These are phyloP conservation scores for Ophiostoma fasciatum DNA, from an alignment of 2,329 filamentous ascomycete genomes.

Conservation along the genomic window DNA sequence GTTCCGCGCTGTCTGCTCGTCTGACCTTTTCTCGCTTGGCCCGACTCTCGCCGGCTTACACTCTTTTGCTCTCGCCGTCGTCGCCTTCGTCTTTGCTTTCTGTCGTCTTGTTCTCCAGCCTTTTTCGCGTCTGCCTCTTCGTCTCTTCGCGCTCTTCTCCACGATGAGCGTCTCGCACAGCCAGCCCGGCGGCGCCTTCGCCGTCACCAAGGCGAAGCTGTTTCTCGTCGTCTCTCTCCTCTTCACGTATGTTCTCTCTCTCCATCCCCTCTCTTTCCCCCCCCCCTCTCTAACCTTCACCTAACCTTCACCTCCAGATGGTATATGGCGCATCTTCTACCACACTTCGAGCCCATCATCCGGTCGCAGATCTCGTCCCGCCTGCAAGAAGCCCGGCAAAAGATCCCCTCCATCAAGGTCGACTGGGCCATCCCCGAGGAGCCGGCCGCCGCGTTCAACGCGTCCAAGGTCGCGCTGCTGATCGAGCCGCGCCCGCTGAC, in stretches of 20 bases:
- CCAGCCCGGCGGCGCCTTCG: constrained; percentile 14
- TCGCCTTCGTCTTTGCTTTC: not conserved
- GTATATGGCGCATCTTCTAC: constrained; percentile 29
- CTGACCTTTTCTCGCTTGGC: too few species aligned
- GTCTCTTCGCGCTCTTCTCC: constrained; percentile 2
- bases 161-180: constrained; percentile 12
- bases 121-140: not conserved
- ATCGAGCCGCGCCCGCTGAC: constrained; percentile 33
- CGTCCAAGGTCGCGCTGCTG: constrained; percentile 36
- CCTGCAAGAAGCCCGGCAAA: constrained; percentile 25
- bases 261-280: too few species aligned
- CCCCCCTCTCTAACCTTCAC: not conserved
- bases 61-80: too few species aligned
- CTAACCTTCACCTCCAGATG: too few species aligned
- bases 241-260: constrained; percentile 22
- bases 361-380: constrained; percentile 22
- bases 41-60: too few species aligned
- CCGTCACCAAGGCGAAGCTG: constrained; percentile 22
- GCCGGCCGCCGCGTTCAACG: constrained; percentile 26
- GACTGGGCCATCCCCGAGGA: constrained; percentile 22
- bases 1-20: too few species aligned
- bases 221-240: constrained; percentile 21
- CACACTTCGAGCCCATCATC: constrained; percentile 28
- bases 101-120: not conserved
- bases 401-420: constrained; percentile 24